These are phyloP conservation scores for Orbilia blumenaviensis DNA, from an alignment of 2,329 filamentous ascomycete species.

Conservation along the genomic window DNA sequence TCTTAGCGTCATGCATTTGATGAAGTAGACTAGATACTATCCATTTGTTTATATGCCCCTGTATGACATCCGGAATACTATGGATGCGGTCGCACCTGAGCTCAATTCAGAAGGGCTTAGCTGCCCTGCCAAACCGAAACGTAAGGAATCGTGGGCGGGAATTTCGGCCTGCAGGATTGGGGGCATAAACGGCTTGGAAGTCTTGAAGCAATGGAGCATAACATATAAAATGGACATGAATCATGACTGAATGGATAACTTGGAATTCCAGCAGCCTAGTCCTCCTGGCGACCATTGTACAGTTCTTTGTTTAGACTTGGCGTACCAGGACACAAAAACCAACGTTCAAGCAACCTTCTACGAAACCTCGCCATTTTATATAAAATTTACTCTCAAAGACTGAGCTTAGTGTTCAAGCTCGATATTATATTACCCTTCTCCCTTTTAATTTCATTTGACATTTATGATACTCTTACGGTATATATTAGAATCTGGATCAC, in stretches of 20 bases:
- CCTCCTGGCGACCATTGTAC: not conserved
- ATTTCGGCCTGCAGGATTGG: too few species aligned
- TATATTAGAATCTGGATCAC: too few species aligned
- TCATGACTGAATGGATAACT: not conserved
- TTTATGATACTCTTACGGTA: too few species aligned
- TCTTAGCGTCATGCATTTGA: slow-evolving; percentile 41
- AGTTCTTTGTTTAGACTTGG: not conserved
- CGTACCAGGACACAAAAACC: not conserved
- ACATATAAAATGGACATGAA: not conserved
- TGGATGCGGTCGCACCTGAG: not conserved
- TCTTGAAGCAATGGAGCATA: too few species aligned
- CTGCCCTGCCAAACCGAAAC: too few species aligned
- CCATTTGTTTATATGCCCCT: not conserved
- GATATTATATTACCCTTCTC: too few species aligned
- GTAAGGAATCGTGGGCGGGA: not conserved
- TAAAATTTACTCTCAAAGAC: too few species aligned
- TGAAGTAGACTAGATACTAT: not conserved
- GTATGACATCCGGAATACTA: not conserved
- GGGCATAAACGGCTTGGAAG: not conserved
- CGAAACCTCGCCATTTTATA: too few species aligned
- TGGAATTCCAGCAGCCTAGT: not conserved
- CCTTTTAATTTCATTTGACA: too few species aligned
- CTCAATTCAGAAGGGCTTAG: not conserved
- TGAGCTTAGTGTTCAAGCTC: too few species aligned
- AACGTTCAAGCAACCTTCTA: not conserved